Percentiles rank a stretch among this genome's conserved stretches.
Conservation (phyloP, 352 stramenopile genomes). For the Phytophthora pistaciae region DNA sequence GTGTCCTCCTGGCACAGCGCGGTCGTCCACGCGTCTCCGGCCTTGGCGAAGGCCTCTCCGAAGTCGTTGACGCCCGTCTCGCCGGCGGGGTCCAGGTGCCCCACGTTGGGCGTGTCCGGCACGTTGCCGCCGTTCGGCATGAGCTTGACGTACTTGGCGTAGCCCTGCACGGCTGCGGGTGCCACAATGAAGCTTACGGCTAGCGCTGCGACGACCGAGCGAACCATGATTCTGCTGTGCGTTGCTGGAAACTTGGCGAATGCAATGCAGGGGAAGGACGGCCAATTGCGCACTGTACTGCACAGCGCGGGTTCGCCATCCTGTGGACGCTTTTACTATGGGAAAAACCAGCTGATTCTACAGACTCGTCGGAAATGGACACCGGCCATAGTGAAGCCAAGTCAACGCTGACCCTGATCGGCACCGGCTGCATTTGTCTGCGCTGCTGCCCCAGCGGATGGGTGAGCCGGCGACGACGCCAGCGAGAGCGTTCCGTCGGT, state of each 20-base stretch:
- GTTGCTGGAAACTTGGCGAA: constrained; percentile 24
- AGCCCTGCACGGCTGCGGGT: constrained; percentile 32
- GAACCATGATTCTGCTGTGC: constrained; percentile 7
- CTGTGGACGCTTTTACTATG: constrained; percentile 33
- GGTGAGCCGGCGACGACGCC: not conserved
- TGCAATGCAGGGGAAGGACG: constrained; percentile 1
- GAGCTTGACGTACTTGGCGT: constrained; percentile 53
- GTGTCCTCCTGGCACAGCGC: constrained; percentile 72
- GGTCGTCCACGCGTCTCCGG: constrained; percentile 54
- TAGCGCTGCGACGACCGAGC: constrained; percentile 15
- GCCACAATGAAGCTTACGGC: constrained; percentile 11
- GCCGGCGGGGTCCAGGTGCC: constrained; percentile 58
- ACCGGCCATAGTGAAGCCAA: constrained; percentile 18
- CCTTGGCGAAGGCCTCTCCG: constrained; percentile 64
- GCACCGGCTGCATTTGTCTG: constrained; percentile 14
- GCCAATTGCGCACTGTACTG: not conserved
- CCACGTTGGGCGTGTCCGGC: constrained; percentile 51
- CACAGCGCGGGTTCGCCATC: constrained; percentile 23
- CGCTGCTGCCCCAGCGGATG: not conserved
- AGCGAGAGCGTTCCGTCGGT: not conserved
- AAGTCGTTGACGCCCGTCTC: constrained; percentile 70
- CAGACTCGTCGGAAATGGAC: constrained; percentile 8
- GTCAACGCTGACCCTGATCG: constrained; percentile 3
- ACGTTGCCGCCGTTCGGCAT: constrained; percentile 70
- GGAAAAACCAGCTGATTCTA: constrained; percentile 24